Evolutionary conservation across 805 yeast genomes (phyloP), one percentile per base, ranked within the genome.

Genomic region (Teunomyces pallodes): DNA sequence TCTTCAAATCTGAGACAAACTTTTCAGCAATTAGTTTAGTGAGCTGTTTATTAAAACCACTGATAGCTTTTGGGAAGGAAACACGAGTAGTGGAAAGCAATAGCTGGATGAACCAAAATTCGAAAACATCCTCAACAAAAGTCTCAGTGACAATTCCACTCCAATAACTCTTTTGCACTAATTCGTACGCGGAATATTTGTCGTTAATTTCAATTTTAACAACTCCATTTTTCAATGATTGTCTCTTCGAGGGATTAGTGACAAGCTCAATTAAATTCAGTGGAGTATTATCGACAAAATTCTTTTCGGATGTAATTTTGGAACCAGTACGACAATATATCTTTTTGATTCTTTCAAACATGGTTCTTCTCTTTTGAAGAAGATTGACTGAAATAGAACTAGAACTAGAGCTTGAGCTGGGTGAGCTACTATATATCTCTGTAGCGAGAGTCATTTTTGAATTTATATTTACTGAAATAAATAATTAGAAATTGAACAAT

Each of bases 1-100:
- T 78, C 54, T 77, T 79, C 61, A 82, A 61, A 16, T 67, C 64
- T 0, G 57, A 53, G n/a, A 69, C 81, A 56, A 81, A 81, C 43
- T 65, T 69, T 10, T 72, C 67, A 13, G 81, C 55, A 44, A 71
- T 57, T 3, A 52, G 20, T n/a, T 53, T 51, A 3, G 66, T 51
- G 4, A 31, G 32, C 5, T 33, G 32, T 8, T 43, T 53, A 43
- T 44, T 41, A 13, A 47, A 48, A 14, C 20, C 43, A 29, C 36
- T 42, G 13, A 27, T 40, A 10, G 38, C 13, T 29, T 40, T 43
- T n/a, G 55, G 50, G 40, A 49, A 62, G 9, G 49, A 48, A 12
- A 60, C 54, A 6, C 46, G 54, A 5, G 65, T 51, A 16, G 61
- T 60, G 9, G 51, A 46, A 5, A 63, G 52, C 31, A 70, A 45